Percentiles rank a stretch among this genome's conserved stretches.
Evolutionary conservation across 2,329 filamentous ascomycete genomes (phyloP).

Genomic region (Trichophyton simii): DNA sequence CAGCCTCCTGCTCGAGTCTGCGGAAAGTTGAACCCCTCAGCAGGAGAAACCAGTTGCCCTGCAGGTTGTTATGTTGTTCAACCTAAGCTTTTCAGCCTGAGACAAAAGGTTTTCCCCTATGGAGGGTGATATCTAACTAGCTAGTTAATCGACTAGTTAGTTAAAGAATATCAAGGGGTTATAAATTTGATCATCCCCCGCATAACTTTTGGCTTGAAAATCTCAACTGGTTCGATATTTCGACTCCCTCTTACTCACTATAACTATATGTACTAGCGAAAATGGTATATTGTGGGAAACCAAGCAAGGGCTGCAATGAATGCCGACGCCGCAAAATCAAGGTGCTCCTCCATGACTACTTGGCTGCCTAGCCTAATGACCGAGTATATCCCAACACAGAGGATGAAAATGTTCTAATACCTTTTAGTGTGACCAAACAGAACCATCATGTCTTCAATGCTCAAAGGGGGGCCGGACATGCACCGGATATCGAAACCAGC

Average conservation of each 20-base stretch:
- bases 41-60: background rate
- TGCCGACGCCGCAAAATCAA: slow-evolving; percentile 37
- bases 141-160: too few species aligned
- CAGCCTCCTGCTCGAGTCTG: background rate
- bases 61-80: background rate
- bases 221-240: background rate
- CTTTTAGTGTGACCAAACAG: slow-evolving; percentile 43
- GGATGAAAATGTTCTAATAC: slow-evolving; percentile 1
- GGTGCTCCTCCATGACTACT: slow-evolving; percentile 15
- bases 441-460: slow-evolving; percentile 52
- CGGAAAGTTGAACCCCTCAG: background rate
- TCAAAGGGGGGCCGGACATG: slow-evolving; percentile 47
- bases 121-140: background rate
- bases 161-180: background rate
- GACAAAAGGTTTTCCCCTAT: background rate
- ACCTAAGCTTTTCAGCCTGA: background rate
- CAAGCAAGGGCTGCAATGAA: slow-evolving; percentile 34
- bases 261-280: background rate
- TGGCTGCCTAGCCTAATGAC: background rate
- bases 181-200: background rate
- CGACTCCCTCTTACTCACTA: background rate
- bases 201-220: background rate
- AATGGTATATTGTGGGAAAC: slow-evolving; percentile 34
- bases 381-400: background rate
- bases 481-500: slow-evolving; percentile 51